Base-by-base conservation (phyloP, 169 alveolate species). In the Plasmodium chabaudi region DNA sequence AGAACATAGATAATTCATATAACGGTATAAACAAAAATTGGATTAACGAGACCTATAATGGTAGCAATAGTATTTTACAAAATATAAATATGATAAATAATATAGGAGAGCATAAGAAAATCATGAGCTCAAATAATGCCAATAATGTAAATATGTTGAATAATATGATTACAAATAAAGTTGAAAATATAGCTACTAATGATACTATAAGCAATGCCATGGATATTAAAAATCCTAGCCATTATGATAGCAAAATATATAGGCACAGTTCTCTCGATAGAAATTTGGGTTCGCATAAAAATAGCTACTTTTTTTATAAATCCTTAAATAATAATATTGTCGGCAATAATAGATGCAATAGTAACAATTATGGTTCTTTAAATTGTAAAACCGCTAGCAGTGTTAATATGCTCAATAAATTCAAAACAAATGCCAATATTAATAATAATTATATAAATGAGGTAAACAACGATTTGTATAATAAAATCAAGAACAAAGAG, bases 281-380 rank as follows among this genome's bases (percentile, higher is more conserved):
- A 15, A 61, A 57, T 39, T 57, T 57, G 19, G 46, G 59, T 25
- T 5, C 44, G 51, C 34, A 44, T 27, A 72, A 72, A 17, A 56
- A 23, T 59, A 72, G 42, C 44, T 72, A 57, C 21, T 72, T 42
- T 42, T 57, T 56, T 72, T 72, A 44, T 59, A 72, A 72, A 13
- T 44, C 57, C 10, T 0, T 21, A 61, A 25, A 46, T 34, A 42
- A 13, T 57, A 23, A 27, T 23, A 57, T 44, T 69, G 5, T 19
- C 17, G 59, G n/a, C 9, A 34, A 21, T 34, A 23, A 56, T 15
- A 44, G 61, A 63, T 17, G 60, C 59, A 49, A 51, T 19, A 44
- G 71, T 17, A 57, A 49, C 49, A 49, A 46, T 1, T 34, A 34
- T 34, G 42, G 42, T 0, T 34, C 42, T 34, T 34, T 34, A 34